Evolutionary conservation across 805 yeast species (phyloP), one percentile per base, ranked within the genome.

Genomic region (Starmerella bombicola): DNA sequence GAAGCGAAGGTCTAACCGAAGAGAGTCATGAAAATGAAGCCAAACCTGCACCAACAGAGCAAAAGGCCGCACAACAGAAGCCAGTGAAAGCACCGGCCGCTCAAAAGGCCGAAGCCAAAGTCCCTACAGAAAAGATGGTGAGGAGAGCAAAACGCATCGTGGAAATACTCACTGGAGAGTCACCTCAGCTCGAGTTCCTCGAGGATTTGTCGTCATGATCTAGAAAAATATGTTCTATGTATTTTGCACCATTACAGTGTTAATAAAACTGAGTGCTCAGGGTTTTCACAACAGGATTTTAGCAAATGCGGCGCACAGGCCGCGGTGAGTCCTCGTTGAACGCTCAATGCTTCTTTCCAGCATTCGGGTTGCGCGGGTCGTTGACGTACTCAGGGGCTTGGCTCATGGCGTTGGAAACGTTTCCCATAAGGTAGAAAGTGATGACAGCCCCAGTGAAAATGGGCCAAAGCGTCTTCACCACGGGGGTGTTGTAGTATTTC

Each of bases 301-400:
- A n/a, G n/a, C n/a, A n/a, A n/a, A n/a, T n/a, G n/a, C n/a, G n/a
- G n/a, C n/a, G n/a, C n/a, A n/a, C n/a, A n/a, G n/a, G n/a, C n/a
- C n/a, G n/a, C n/a, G n/a, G n/a, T n/a, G n/a, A n/a, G n/a, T n/a
- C n/a, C n/a, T n/a, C n/a, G n/a, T n/a, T n/a, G n/a, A n/a, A n/a
- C n/a, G n/a, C n/a, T 24, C 13, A 24, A 13, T 24, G 28, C 55
- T 70, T 69, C 56, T 67, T 76, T 58, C 24, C 19, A 20, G 74
- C 75, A 51, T 69, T 68, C 62, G 95, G 95, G 71, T 84, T 84
- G 73, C 94, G 81, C 69, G 95, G 95, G 68, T 84, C 95, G 65
- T 84, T 83, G 67, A 78, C 75, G 71, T 77, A 84, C 67, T 82
- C 93, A 49, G 71, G 72, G 46, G 61, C 70, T 71, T 76, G 69